Conservation (phyloP, 148 eudicot genomes). For the Cornus florida region DNA sequence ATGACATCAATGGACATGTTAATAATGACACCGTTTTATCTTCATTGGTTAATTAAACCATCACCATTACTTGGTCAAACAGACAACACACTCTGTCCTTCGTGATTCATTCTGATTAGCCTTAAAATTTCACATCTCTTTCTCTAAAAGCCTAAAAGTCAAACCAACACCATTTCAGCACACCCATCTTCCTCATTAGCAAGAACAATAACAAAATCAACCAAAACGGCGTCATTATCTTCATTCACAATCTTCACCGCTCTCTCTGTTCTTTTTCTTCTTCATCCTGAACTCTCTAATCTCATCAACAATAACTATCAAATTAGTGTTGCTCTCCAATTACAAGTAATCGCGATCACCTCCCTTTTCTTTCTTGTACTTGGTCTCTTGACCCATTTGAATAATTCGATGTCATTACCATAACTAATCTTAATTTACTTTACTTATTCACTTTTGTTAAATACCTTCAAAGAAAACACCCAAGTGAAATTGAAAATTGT, state of each 20-base stretch:
- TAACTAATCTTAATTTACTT: constrained; percentile 36
- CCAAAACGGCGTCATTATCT: no score
- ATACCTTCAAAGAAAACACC: constrained; percentile 58
- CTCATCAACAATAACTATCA: constrained; percentile 45
- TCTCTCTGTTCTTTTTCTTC: constrained; percentile 40
- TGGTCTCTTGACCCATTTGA: constrained; percentile 32
- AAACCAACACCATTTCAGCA: no score
- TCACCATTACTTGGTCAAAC: no score
- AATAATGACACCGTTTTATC: no score
- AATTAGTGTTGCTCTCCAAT: constrained; percentile 40
- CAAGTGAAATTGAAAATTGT: constrained; percentile 60
- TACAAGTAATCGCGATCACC: constrained; percentile 57
- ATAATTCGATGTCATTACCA: constrained; percentile 29
- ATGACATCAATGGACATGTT: no score
- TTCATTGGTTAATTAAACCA: no score
- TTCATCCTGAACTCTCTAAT: constrained; percentile 48
- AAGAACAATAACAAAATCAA: no score
- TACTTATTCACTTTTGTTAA: constrained; percentile 56
- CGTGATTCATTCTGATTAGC: no score
- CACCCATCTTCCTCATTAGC: no score
- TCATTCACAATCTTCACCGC: constrained; percentile 23
- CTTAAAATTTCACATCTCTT: no score
- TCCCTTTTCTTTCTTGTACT: constrained; percentile 42
- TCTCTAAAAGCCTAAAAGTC: no score
- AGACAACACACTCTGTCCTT: no score